Base-by-base conservation (phyloP, 495 filamentous ascomycete genomes). In the Lepidopterella palustris region DNA sequence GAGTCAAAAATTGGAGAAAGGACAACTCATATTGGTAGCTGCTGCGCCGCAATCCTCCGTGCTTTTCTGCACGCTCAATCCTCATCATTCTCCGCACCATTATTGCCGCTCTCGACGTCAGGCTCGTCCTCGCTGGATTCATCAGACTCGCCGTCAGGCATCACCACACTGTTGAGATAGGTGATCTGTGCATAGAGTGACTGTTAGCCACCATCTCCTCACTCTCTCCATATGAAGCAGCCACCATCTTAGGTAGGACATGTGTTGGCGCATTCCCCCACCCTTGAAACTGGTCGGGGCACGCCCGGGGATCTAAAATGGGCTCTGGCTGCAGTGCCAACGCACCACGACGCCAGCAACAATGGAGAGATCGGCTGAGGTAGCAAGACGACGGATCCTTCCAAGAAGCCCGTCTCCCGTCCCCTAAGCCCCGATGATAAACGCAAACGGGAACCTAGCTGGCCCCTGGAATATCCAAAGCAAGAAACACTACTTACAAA, bases 141-240 rank as follows among this genome's bases (percentile, higher is more conserved):
- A 6, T 35, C 45, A 31, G 20, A 27, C 5, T 28, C 47, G 11
- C 68, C 65, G 58, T 74, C 72, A 2, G 74, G 74, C 74, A 77
- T 75, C 32, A 77, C 72, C 15, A 77, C 72, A 55, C 69, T 72
- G 65, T 77, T 77, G 11, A 77, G 68, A 47, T 75, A 75, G 4
- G 72, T 74, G 45, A 76, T 73, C 74, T 77, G 61, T 55, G 58
- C 9, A 15, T 18, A 11, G 2, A 11, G 35, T 18, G 13, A 15
- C 35, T 15, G 35, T 42, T 42, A 42, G 35, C 35, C 13, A 42
- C 35, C 35, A 42, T 18, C 18, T 42, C 35, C 9, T 42, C 35
- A 42, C 13, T 13, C 24, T 25, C 23, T 10, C 4, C 51, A 40
- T 21, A 35, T 24, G 20, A 52, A 1, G 47, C 55, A 20, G 21